phyloP scores from a whole-genome alignment of 208 protist species.

The Perkinsela sp. region DNA sequence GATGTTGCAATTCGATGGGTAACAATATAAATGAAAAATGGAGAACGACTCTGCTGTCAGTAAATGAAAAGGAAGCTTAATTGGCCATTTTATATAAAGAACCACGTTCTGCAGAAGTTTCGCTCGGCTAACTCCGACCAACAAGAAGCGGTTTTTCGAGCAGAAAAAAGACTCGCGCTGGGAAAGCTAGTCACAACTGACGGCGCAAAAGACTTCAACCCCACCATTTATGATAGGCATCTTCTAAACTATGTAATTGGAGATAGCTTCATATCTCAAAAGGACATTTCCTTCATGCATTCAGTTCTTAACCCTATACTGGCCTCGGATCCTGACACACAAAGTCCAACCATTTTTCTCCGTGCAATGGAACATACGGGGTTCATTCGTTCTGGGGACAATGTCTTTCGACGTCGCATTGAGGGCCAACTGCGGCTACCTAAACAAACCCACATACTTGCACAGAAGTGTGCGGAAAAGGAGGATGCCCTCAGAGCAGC shows the following conservation, averaged over 20 bases:
- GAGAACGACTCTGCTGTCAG: too few relatives aligned
- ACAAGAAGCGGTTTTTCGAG: neutral
- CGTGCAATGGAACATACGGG: neutral
- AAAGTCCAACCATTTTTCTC: neutral
- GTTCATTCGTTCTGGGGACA: neutral
- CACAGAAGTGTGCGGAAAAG: slow-evolving; percentile 13
- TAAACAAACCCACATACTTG: slow-evolving; percentile 8
- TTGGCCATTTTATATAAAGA: neutral
- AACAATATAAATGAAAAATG: too few relatives aligned
- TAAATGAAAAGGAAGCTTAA: neutral
- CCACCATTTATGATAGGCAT: neutral
- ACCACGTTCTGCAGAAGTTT: neutral
- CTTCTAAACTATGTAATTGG: neutral
- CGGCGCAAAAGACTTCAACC: neutral
- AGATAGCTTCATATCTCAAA: neutral
- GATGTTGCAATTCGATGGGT: too few relatives aligned
- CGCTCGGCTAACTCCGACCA: neutral
- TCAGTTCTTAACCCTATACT: neutral
- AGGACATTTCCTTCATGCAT: neutral
- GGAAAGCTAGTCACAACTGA: neutral
- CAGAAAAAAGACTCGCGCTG: neutral
- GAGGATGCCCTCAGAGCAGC: slow-evolving; percentile 30
- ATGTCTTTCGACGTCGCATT: neutral
- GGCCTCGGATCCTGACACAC: neutral
- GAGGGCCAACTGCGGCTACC: neutral